A percentile compares a stretch with the other conserved stretches of the same genome.
These are phyloP conservation scores for Coemansia sp. DNA, from an alignment of 192 early-diverging fungal species.

Conservation along the genomic window DNA sequence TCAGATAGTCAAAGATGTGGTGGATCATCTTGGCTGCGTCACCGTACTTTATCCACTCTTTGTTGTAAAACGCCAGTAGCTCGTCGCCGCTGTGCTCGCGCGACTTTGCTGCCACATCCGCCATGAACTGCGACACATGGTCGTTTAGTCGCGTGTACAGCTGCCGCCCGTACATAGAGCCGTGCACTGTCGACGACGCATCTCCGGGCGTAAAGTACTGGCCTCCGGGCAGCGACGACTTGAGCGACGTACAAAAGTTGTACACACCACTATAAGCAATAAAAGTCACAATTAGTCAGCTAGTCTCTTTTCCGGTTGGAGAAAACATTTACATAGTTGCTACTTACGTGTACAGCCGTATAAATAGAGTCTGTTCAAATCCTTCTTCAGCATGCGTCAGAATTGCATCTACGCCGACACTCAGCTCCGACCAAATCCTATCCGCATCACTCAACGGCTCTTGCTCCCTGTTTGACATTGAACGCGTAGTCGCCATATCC, in stretches of 20 bases:
- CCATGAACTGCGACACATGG: conserved; percentile 58
- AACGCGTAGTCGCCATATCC: background rate
- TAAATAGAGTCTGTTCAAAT: conserved; percentile 71
- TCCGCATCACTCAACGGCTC: conserved; percentile 29
- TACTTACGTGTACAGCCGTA: conserved; percentile 71
- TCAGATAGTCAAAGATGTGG: conserved; percentile 92
- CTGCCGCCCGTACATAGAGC: conserved; percentile 57
- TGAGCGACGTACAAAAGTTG: conserved; percentile 52
- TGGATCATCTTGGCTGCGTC: conserved; percentile 80
- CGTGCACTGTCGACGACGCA: conserved; percentile 46
- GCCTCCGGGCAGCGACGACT: conserved; percentile 22
- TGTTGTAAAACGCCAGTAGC: conserved; percentile 83
- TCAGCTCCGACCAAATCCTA: conserved; percentile 74
- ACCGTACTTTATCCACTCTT: conserved; percentile 88
- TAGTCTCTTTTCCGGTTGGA: too few species aligned
- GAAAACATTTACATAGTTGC: too few species aligned
- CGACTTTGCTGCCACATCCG: conserved; percentile 56
- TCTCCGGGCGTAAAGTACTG: conserved; percentile 40
- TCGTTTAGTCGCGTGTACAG: conserved; percentile 64
- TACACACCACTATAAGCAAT: conserved; percentile 45
- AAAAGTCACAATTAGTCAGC: background rate
- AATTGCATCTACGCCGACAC: conserved; percentile 78
- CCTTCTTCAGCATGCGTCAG: conserved; percentile 74
- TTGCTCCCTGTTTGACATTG: conserved; percentile 7
- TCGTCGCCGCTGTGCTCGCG: conserved; percentile 71